Base-by-base conservation (phyloP, 1,139 yeast species). In the Taiozyma sp. region DNA sequence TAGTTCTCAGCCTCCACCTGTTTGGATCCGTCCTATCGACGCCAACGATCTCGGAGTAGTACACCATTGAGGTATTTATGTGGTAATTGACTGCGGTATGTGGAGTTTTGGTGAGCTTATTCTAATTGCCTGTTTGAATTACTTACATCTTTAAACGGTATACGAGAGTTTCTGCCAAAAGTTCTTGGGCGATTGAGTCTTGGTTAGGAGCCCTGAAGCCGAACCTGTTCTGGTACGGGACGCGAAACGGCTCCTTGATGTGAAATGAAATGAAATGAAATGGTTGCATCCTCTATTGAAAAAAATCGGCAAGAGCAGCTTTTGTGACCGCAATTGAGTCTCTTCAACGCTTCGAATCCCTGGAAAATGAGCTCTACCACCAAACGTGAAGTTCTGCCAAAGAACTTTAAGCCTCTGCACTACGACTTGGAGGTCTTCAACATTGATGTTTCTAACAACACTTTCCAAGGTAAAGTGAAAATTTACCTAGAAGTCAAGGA, bases 1-100 rank as follows among this genome's bases (percentile, higher is more conserved):
- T 85, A 1, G 87, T 79, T 24, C 79, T 68, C 42, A 93, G 73
- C 56, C 96, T 74, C 99, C 99, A 93, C 30, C 81, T 74, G 1
- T 68, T 60, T 2, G 78, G 77, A 58, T 93, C 96, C 0, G 98
- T 86, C 49, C 69, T 73, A 0, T 83, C 82, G 11, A 88, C 63
- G 0, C 87, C 87, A 26, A 85, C 59, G 42, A 67, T 61, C 19
- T 86, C 93, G 0, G 93, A 84, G 62, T 85, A 85, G n/a, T 54
- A 55, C 14, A 11, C 21, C 51, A 44, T 50, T 24, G 19, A 6
- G 19, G 7, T 6, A 6, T 32, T 32, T 32, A 5, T 4, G 35
- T 6, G 19, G 16, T 3, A n/a, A 32, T 32, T 32, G n/a, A 13
- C 2, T 30, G 34, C 1, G 35, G 14, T 34, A 3, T 4, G 16